Base-by-base conservation (phyloP, 176 grass and related monocot species). In the Eremochloa ophiuroides region DNA sequence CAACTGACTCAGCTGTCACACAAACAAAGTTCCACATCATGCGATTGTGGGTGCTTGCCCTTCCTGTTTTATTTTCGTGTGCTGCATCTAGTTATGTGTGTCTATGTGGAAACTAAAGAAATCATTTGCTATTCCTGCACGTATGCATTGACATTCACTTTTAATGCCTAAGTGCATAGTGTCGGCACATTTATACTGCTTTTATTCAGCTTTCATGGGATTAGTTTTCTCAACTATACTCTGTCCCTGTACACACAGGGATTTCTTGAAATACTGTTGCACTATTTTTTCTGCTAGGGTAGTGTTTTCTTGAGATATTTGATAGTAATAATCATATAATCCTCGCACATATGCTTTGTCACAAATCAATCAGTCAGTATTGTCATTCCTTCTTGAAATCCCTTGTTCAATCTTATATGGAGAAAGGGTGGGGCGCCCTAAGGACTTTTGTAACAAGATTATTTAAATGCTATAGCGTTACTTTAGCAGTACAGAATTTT, bases 11-110 rank as follows among this genome's bases (percentile, higher is more conserved):
- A 79, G 79, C 84, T 91, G 84, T 93, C 79, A 74, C 88, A 34
- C 80, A 95, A 81, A 93, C 92, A 47, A 93, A 95, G 85, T 88
- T 98, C 75, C 90, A 91, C 79, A 98, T 98, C 79, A 98, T 86
- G 88, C 81, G 86, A 74, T 89, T 43, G 95, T 98, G 87, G 72
- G 90, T 91, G 71, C 73, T 82, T 80, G 76, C 17, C 65, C 83
- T 90, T 85, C 72, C 48, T 79, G 66, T 60, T 77, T 78, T 75
- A 78, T 61, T 89, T 81, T 82, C 13, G 29, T 22, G 14, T 41
- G 35, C 23, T 23, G 5, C 26, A 16, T 84, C 62, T 72, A 73
- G 56, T 74, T 73, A 2, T 64, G 62, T 73, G 14, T 89, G 40
- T 80, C 56, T 75, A 30, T 15, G 41, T 55, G 6, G 22, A 74